Evolutionary conservation across 2,329 filamentous ascomycete species (phyloP).

Genomic region (Lasiodiplodia citricola): DNA sequence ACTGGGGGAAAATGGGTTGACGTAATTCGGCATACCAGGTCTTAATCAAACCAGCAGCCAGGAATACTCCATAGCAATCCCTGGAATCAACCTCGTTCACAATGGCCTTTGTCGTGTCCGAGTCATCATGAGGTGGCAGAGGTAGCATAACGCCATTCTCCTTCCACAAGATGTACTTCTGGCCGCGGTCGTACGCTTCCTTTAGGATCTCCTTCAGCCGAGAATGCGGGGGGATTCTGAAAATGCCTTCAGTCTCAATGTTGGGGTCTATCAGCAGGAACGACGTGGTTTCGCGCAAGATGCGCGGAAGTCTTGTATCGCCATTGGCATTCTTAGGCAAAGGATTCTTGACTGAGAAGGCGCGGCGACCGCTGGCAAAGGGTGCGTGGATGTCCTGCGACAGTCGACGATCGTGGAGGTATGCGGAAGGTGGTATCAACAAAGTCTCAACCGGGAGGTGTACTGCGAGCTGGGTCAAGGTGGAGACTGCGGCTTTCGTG

Average conservation of each 20-base stretch:
- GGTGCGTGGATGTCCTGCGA: slow-evolving; percentile 54
- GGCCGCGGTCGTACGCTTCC: slow-evolving; percentile 61
- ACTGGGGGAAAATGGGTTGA: slow-evolving; percentile 57
- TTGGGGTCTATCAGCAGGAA: slow-evolving; percentile 57
- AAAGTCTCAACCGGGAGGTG: slow-evolving; percentile 59
- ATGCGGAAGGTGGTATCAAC: slow-evolving; percentile 60
- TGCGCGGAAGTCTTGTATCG: slow-evolving; percentile 55
- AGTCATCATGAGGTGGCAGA: slow-evolving; percentile 39
- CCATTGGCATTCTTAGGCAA: slow-evolving; percentile 54
- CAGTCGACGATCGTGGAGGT: slow-evolving; percentile 59
- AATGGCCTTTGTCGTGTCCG: slow-evolving; percentile 47
- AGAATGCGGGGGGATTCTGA: slow-evolving; percentile 59
- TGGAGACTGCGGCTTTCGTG: slow-evolving; percentile 51
- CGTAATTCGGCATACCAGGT: slow-evolving; percentile 60
- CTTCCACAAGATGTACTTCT: slow-evolving; percentile 61
- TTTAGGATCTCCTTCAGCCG: slow-evolving; percentile 56
- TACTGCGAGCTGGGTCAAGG: slow-evolving; percentile 54
- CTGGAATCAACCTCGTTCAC: slow-evolving; percentile 53
- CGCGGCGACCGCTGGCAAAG: slow-evolving; percentile 52
- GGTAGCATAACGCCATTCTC: slow-evolving; percentile 46
- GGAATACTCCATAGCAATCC: slow-evolving; percentile 60
- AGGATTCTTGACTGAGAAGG: slow-evolving; percentile 54
- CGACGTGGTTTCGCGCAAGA: slow-evolving; percentile 58
- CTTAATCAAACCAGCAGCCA: slow-evolving; percentile 61
- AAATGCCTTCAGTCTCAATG: slow-evolving; percentile 58